Conservation (phyloP, 371 early-diverging fungal genomes). For the Rhizopus arrhizus region DNA sequence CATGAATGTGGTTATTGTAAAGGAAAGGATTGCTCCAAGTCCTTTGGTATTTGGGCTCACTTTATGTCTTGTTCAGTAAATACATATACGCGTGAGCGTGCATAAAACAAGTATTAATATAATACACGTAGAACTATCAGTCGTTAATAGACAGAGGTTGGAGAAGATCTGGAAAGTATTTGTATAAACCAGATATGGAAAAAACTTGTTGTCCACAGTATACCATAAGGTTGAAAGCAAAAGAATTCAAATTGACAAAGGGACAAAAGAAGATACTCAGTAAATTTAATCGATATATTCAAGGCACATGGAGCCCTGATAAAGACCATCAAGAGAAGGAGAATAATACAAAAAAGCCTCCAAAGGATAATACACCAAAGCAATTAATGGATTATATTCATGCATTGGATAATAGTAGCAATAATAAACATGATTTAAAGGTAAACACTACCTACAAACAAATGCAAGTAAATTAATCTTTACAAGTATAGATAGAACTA, state of each 20-base stretch:
- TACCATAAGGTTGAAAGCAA: conserved; percentile 65
- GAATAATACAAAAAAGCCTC: conserved; percentile 16
- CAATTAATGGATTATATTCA: neutral
- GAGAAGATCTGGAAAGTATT: conserved; percentile 67
- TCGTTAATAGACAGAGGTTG: conserved; percentile 68
- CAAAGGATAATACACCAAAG: conserved; percentile 16
- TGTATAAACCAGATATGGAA: conserved; percentile 65
- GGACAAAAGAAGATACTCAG: conserved; percentile 71
- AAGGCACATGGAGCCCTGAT: conserved; percentile 44
- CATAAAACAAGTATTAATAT: neutral
- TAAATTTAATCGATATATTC: conserved; percentile 60
- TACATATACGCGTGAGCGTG: neutral
- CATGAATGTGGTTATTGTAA: conserved; percentile 65
- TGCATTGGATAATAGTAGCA: neutral
- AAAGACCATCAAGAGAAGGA: neutral
- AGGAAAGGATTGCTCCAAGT: conserved; percentile 43
- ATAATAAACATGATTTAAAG: conserved; percentile 14
- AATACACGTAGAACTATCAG: conserved; percentile 65
- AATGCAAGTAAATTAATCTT: neutral
- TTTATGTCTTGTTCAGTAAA: conserved; percentile 46
- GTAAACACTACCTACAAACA: neutral
- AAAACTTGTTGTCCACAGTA: conserved; percentile 74
- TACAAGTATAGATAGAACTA: conserved; percentile 45
- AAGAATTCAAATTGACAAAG: conserved; percentile 56
- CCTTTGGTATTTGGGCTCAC: conserved; percentile 61